Evolutionary conservation across 1,139 yeast species (phyloP).

Genomic region (Lodderomyces theae): DNA sequence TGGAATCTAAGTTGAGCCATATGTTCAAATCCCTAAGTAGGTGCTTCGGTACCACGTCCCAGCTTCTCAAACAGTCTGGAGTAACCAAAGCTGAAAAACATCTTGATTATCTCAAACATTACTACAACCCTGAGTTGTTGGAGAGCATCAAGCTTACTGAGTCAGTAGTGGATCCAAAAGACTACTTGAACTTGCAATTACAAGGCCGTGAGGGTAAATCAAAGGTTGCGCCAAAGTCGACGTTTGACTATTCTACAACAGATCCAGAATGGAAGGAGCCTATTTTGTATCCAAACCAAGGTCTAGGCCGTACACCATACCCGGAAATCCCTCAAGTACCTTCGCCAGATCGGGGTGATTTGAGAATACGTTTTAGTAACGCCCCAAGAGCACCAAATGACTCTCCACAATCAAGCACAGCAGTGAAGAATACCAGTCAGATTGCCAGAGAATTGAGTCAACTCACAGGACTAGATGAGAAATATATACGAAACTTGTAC

Average conservation of each 20-base stretch:
- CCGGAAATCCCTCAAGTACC: slow-evolving; percentile 42
- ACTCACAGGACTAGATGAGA: slow-evolving; percentile 71
- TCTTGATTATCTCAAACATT: slow-evolving; percentile 59
- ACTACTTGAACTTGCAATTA: slow-evolving; percentile 37
- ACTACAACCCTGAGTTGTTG: slow-evolving; percentile 73
- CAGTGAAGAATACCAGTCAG: slow-evolving; percentile 21
- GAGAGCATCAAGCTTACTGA: slow-evolving; percentile 83
- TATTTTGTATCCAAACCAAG: slow-evolving; percentile 46
- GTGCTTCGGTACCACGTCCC: slow-evolving; percentile 1
- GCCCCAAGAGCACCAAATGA: slow-evolving; percentile 14
- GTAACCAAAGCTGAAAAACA: slow-evolving; percentile 35
- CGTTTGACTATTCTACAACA: slow-evolving; percentile 29
- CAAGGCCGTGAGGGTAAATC: slow-evolving; percentile 33
- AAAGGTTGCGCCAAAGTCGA: slow-evolving; percentile 30
- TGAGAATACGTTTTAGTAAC: slow-evolving; percentile 35
- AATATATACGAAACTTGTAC: slow-evolving; percentile 61
- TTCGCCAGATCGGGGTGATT: slow-evolving; percentile 42
- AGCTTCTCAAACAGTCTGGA: background rate
- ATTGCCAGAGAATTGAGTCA: slow-evolving; percentile 60
- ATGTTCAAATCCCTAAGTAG: slow-evolving; percentile 2
- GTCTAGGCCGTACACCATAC: slow-evolving; percentile 38
- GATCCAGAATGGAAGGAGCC: slow-evolving; percentile 52
- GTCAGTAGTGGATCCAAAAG: slow-evolving; percentile 63
- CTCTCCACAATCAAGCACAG: slow-evolving; percentile 11
- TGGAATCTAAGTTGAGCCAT: no score